Evolutionary conservation across 352 stramenopile species (phyloP).

Genomic region (Phytophthora brassicae): DNA sequence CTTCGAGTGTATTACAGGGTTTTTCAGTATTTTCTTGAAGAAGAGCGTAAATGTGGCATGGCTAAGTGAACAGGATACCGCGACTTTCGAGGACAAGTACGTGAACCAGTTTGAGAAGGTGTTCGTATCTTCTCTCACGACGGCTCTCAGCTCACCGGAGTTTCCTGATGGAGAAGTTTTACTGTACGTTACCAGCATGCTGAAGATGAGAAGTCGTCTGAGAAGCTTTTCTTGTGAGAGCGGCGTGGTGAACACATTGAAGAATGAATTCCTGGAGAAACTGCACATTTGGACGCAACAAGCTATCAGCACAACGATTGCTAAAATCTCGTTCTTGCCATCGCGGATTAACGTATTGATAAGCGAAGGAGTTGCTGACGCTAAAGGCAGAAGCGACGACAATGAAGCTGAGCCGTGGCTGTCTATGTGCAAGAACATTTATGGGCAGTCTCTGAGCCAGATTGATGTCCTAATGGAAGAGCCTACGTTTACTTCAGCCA

Average conservation of each 20-base stretch:
- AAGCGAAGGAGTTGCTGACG: slow-evolving; percentile 14
- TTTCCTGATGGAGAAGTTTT: slow-evolving; percentile 40
- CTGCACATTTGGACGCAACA: slow-evolving; percentile 46
- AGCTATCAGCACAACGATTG: slow-evolving; percentile 29
- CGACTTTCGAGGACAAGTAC: slow-evolving; percentile 38
- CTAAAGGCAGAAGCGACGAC: slow-evolving; percentile 15
- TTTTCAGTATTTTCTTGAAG: slow-evolving; percentile 67
- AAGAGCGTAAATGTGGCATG: slow-evolving; percentile 34
- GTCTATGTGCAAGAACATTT: slow-evolving; percentile 36
- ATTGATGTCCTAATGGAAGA: slow-evolving; percentile 30
- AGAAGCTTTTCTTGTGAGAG: slow-evolving; percentile 33
- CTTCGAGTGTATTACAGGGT: slow-evolving; percentile 76
- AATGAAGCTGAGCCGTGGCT: slow-evolving; percentile 35
- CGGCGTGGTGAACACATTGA: slow-evolving; percentile 26
- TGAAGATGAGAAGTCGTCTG: slow-evolving; percentile 47
- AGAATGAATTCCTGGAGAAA: slow-evolving; percentile 31
- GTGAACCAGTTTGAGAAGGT: slow-evolving; percentile 70
- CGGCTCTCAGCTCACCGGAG: slow-evolving; percentile 38
- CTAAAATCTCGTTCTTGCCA: slow-evolving; percentile 38
- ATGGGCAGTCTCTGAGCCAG: slow-evolving; percentile 35
- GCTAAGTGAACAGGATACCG: slow-evolving; percentile 27
- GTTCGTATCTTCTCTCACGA: slow-evolving; percentile 42
- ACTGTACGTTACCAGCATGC: slow-evolving; percentile 44
- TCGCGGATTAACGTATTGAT: slow-evolving; percentile 38
- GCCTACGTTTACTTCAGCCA: slow-evolving; percentile 19